Conservation (phyloP, 345 rosid species). For the Moricandia arvensis region DNA sequence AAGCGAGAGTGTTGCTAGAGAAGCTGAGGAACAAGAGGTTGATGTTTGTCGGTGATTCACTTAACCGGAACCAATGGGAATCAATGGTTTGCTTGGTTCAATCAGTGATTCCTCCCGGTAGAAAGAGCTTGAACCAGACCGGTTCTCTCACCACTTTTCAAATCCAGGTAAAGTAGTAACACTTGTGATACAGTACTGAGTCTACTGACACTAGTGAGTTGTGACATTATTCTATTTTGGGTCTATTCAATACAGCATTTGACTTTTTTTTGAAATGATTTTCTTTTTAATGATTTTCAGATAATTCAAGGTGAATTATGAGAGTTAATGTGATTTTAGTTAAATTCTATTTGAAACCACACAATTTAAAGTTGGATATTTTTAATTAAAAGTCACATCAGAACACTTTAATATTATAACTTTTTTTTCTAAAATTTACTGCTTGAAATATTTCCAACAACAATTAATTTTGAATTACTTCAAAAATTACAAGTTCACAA, state of each 20-base stretch:
- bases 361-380: background rate
- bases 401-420: too few species aligned
- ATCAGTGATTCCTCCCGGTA: constrained; percentile 63
- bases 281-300: background rate
- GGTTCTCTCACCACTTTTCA: constrained; percentile 70
- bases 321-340: background rate
- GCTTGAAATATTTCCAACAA: too few species aligned
- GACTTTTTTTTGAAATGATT: background rate
- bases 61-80: constrained; percentile 98
- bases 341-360: background rate
- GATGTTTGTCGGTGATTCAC: constrained; percentile 95
- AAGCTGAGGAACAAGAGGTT: constrained; percentile 92
- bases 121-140: constrained; percentile 61
- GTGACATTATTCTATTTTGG: background rate
- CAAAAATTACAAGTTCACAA: background rate
- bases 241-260: background rate
- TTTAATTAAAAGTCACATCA: too few species aligned
- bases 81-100: constrained; percentile 95
- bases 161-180: constrained; percentile 52
- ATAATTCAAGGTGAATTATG: background rate
- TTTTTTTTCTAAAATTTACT: too few species aligned
- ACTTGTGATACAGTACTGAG: background rate
- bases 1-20: constrained; percentile 63
- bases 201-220: background rate
- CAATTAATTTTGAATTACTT: background rate